Percentiles rank a stretch among this genome's conserved stretches.
These are phyloP conservation scores for Hygrocybe punicea DNA, from an alignment of 768 basidiomycete species.

Conservation along the genomic window DNA sequence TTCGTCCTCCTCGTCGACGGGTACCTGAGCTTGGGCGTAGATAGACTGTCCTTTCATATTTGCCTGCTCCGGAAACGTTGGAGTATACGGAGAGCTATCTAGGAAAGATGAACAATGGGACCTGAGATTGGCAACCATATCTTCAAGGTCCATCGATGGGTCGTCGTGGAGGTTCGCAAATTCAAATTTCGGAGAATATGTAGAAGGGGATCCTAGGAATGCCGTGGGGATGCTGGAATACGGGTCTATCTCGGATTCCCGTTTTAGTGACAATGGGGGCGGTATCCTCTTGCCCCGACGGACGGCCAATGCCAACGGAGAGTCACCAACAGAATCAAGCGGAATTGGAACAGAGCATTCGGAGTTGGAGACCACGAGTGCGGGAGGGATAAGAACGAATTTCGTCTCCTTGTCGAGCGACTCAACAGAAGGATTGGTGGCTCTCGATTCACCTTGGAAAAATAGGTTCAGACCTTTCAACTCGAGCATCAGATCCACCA, in stretches of 20 bases:
- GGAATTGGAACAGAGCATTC: conserved; percentile 37
- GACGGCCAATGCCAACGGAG: conserved; percentile 32
- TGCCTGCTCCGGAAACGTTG: too few species aligned
- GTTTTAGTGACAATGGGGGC: conserved; percentile 29
- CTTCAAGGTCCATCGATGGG: conserved; percentile 35
- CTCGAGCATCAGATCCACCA: conserved; percentile 41
- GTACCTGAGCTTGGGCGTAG: background rate
- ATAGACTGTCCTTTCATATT: too few species aligned
- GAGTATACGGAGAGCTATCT: background rate
- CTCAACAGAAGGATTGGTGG: conserved; percentile 13
- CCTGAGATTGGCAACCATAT: conserved; percentile 47
- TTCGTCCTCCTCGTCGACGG: conserved; percentile 23
- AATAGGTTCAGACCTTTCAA: conserved; percentile 39
- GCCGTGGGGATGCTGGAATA: conserved; percentile 46
- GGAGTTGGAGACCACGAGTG: conserved; percentile 44
- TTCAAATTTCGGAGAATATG: conserved; percentile 35
- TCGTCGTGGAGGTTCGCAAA: conserved; percentile 20
- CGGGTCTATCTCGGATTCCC: conserved; percentile 19
- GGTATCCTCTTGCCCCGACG: conserved; percentile 38
- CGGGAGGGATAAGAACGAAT: conserved; percentile 28
- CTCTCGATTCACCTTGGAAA: conserved; percentile 32
- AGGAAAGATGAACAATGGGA: conserved; percentile 31
- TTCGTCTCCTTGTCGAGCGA: conserved; percentile 16
- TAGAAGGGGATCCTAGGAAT: conserved; percentile 42
- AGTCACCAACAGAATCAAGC: conserved; percentile 25